phyloP scores from a whole-genome alignment of 2,329 filamentous ascomycete genomes.

The Kalaharituber pfeilii region DNA sequence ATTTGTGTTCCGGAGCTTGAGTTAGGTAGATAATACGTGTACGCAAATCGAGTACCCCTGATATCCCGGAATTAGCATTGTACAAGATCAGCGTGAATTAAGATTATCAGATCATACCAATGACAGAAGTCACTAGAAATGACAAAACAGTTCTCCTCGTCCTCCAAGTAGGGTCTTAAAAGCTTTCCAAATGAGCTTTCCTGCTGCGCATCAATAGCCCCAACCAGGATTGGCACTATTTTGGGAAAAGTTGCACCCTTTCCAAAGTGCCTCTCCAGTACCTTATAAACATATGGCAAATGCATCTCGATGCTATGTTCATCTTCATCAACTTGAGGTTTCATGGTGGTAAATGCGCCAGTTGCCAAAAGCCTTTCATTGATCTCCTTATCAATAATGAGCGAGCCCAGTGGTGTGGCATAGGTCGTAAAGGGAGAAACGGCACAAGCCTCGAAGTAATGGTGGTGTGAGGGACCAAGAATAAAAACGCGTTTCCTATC shows the following conservation, averaged over 20 bases:
- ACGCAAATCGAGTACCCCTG: slow-evolving; percentile 57
- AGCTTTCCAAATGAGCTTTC: slow-evolving; percentile 53
- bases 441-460: slow-evolving; percentile 60
- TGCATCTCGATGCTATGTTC: slow-evolving; percentile 98
- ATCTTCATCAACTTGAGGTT: slow-evolving; percentile 46
- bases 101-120: slow-evolving; percentile 36
- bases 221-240: slow-evolving; percentile 73
- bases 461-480: slow-evolving; percentile 80
- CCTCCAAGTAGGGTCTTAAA: slow-evolving; percentile 60
- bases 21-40: slow-evolving; percentile 54
- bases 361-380: slow-evolving; percentile 30
- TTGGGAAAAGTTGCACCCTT: slow-evolving; percentile 44
- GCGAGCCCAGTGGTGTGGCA: slow-evolving; percentile 54
- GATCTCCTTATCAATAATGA: slow-evolving; percentile 45
- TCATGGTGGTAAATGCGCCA: slow-evolving; percentile 48
- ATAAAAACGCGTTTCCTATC: slow-evolving; percentile 77
- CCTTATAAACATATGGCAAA: slow-evolving; percentile 75
- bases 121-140: slow-evolving; percentile 95
- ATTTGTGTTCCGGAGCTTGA: slow-evolving; percentile 26
- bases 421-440: slow-evolving; percentile 56
- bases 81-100: no score
- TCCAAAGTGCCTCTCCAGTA: slow-evolving; percentile 33
- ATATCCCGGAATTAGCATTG: no score
- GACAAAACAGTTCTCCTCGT: slow-evolving; percentile 64
- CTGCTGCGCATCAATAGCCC: slow-evolving; percentile 46